These are phyloP conservation scores for Noccaea caerulescens DNA, from an alignment of 345 rosid genomes.

Conservation along the genomic window DNA sequence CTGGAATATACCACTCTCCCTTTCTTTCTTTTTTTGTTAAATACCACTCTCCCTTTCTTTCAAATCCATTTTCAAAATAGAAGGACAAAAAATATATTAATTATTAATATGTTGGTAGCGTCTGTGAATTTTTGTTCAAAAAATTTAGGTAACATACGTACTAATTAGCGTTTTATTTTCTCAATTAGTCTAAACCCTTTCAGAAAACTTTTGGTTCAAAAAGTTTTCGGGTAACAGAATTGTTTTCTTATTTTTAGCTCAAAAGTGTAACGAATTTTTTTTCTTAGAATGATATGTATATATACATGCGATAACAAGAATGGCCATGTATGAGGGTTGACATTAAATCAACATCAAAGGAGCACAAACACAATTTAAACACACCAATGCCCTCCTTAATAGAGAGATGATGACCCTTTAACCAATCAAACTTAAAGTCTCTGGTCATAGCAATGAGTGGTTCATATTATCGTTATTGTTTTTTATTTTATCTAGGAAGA, in stretches of 20 bases:
- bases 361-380: constrained; percentile 22
- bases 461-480: not conserved
- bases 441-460: not conserved
- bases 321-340: not conserved
- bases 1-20: not conserved
- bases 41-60: no score
- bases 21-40: no score
- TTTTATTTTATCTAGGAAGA: no score
- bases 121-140: no score
- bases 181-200: not conserved
- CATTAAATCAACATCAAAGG: constrained; percentile 20
- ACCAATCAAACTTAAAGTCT: not conserved
- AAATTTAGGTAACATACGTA: not conserved
- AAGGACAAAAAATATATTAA: no score
- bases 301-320: not conserved
- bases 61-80: no score
- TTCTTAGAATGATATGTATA: not conserved
- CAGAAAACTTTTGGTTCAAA: not conserved
- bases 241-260: not conserved
- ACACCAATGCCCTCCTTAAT: constrained; percentile 9
- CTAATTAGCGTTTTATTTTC: not conserved
- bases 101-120: not conserved
- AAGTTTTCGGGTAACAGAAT: not conserved
- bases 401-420: constrained; percentile 24
- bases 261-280: not conserved